These are phyloP conservation scores for Lepidium africanum DNA, from an alignment of 345 rosid genomes.

Conservation along the genomic window DNA sequence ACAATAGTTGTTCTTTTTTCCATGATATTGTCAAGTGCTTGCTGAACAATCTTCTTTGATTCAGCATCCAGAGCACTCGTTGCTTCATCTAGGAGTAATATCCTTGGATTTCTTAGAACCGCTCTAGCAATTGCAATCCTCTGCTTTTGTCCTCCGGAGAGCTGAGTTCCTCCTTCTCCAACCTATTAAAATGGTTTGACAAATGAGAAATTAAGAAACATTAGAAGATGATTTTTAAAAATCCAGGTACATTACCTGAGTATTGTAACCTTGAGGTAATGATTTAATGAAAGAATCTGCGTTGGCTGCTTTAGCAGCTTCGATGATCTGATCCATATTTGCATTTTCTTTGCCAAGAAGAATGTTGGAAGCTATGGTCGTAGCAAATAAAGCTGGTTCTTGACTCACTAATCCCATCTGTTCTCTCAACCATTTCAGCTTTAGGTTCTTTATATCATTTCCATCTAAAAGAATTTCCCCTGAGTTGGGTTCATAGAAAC, in stretches of 20 bases:
- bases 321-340: constrained; percentile 34
- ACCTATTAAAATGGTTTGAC: constrained; percentile 36
- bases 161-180: constrained; percentile 93
- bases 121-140: constrained; percentile 89
- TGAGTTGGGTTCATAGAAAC: constrained; percentile 78
- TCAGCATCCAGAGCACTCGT: constrained; percentile 87
- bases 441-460: constrained; percentile 45
- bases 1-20: constrained; percentile 57
- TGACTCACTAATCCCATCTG: constrained; percentile 91
- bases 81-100: constrained; percentile 79
- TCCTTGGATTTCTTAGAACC: constrained; percentile 67
- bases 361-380: constrained; percentile 61
- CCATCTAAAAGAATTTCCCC: constrained; percentile 69
- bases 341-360: constrained; percentile 64
- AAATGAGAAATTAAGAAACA: not conserved
- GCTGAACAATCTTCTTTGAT: constrained; percentile 69
- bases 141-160: constrained; percentile 94
- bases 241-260: constrained; percentile 41
- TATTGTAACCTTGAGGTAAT: constrained; percentile 57
- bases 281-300: constrained; percentile 64
- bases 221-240: not conserved
- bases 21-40: constrained; percentile 62
- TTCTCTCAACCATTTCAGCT: constrained; percentile 68
- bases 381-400: constrained; percentile 81
- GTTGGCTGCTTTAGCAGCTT: constrained; percentile 76